A percentile compares a stretch with the other conserved stretches of the same genome.
Evolutionary conservation across 2,329 filamentous ascomycete species (phyloP).

Genomic region (Phialophora verrucosa): DNA sequence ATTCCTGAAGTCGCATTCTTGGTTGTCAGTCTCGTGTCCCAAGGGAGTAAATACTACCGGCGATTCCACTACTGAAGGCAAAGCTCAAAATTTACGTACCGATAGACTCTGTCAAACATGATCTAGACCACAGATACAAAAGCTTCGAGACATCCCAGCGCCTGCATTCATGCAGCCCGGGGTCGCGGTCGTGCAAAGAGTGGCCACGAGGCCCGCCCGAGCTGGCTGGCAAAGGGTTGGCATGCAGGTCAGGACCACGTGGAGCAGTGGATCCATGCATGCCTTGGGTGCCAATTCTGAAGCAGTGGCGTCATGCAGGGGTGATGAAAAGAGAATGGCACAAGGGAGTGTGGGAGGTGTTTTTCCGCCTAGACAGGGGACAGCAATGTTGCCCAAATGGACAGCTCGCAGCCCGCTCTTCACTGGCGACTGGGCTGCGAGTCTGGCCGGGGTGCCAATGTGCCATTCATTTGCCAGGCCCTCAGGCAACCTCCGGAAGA

Average conservation of each 20-base stretch:
- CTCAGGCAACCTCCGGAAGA: not conserved
- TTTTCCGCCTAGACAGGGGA: not conserved
- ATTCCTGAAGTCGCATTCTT: not conserved
- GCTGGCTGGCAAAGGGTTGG: not conserved
- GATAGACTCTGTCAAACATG: not conserved
- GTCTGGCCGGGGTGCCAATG: not conserved
- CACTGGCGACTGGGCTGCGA: not conserved
- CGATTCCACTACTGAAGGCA: not conserved
- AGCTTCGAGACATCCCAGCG: not conserved
- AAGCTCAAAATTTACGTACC: not conserved
- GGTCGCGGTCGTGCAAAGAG: not conserved
- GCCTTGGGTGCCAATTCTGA: constrained; percentile 9
- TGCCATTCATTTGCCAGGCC: constrained; percentile 8
- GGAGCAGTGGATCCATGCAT: not conserved
- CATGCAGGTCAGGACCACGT: constrained; percentile 20
- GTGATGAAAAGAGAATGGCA: not conserved
- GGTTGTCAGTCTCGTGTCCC: not conserved
- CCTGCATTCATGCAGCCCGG: not conserved
- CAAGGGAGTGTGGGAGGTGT: not conserved
- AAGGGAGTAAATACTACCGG: too few relatives aligned
- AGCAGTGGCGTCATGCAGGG: constrained; percentile 14
- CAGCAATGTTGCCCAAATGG: not conserved
- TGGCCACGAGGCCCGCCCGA: not conserved
- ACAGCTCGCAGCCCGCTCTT: too few relatives aligned
- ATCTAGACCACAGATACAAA: not conserved